Base-by-base conservation (phyloP, 768 basidiomycete genomes). In the Auriscalpium orientale region DNA sequence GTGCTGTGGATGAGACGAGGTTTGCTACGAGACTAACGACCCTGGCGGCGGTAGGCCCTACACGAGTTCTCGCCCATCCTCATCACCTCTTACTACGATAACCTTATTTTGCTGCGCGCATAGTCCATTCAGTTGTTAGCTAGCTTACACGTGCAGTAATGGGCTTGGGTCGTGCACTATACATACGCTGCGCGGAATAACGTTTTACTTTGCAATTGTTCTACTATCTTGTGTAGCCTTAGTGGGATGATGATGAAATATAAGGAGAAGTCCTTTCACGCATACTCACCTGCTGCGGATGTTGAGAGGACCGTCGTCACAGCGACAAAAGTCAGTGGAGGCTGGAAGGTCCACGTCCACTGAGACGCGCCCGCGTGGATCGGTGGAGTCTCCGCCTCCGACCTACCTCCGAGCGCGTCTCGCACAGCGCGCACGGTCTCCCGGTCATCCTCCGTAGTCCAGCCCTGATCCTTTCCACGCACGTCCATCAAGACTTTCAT, bases 31-130 rank as follows among this genome's bases (percentile, higher is more conserved):
- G 68, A 65, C 65, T 69, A 61, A 72, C 67, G 70, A 73, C 76
- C 76, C 76, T 58, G 73, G 76, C 66, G 77, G 77, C 64, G 69
- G 58, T 68, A 64, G 68, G 54, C 60, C 65, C 68, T 62, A 54
- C 59, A 63, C 56, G n/a, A 54, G 57, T 62, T 58, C 54, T 56
- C 51, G 62, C 60, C 54, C 56, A 54, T 63, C 57, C 58, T 62
- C 56, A 56, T 63, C 46, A 54, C 61, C 53, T 57, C 59, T 54
- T 52, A 18, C 51, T 46, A 52, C 40, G 57, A 38, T 22, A 57
- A 54, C 47, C 46, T 57, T 47, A 58, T 59, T 61, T 49, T 53
- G 10, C 11, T 56, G 35, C 52, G 43, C 45, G 53, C 40, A 18
- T 18, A 43, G 40, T 18, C 40, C 40, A 43, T 43, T 13, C 40